Base-by-base conservation (phyloP, 495 filamentous ascomycete genomes). In the Penicillium antarcticum region DNA sequence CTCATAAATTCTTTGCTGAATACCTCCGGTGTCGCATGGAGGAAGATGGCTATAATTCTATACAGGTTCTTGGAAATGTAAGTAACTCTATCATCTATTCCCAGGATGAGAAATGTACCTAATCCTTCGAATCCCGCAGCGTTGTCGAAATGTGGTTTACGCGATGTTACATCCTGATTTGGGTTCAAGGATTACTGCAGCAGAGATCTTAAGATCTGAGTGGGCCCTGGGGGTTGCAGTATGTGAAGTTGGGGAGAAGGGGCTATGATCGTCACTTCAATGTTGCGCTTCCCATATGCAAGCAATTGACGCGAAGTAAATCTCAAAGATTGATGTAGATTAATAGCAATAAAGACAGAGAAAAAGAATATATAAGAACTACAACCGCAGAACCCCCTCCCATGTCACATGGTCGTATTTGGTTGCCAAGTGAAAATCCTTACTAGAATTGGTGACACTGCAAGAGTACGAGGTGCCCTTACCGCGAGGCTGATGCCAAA, bases 121-220 rank as follows among this genome's bases (percentile, higher is more conserved):
- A 38, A 47, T 12, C 0, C 19, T 17, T 2, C 13, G 5, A 1
- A 26, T 29, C 16, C 12, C 12, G 33, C 5, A 52, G 50, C 34
- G 26, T 47, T 95, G 91, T 69, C 84, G 91, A 6, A 96, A 96
- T 65, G 91, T 95, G 51, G 92, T 95, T 60, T 96, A 96, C 69
- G 94, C 89, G 13, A 94, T 96, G 56, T 72, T 96, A 18, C 91
- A 95, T 63, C 91, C 91, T 26, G 91, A 92, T 58, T 58, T 66
- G 2, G 72, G 74, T 9, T 81, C 88, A 40, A 85, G 91, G 59
- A 90, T 96, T 64, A 95, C 88, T 13, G 91, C 91, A 41, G 86
- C 85, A 4, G 90, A 95, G 68, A 87, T 92, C 31, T 80, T 96
- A 42, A 89, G 89, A 57, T 95, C 91, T 9, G 90, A 95, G 70